Base-by-base conservation (phyloP, 1,139 yeast genomes). In the Debaryomyces coudertii region DNA sequence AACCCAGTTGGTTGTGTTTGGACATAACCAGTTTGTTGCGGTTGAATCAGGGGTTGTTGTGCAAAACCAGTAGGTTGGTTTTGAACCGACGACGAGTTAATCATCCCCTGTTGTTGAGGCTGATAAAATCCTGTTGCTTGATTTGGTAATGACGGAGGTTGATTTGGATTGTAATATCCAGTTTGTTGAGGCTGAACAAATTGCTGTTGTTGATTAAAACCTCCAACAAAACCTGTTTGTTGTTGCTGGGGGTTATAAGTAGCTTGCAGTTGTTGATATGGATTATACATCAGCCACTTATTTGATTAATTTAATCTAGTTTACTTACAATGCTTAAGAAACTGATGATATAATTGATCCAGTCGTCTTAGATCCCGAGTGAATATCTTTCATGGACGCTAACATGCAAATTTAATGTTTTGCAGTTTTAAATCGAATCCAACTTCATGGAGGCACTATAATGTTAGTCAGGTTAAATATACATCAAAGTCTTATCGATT, bases 1-100 rank as follows among this genome's bases (percentile, higher is more conserved):
- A 70, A 69, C 12, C 75, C 75, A 1, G 75, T 69, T n/a, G 68
- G 66, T 46, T 70, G 76, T 6, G 69, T 57, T 56, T 67, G 73
- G 47, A 69, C 58, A 48, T 59, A 66, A 1, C 72, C 73, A 4
- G 72, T 63, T 31, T 56, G 68, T 46, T 66, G 71, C 8, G 69
- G 60, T 46, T 60, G 69, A 22, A 55, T 47, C 49, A 49, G 55
- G 12, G 44, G 40, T 6, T 40, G 36, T 18, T 33, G 46, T 29
- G 44, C 53, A 33, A 47, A 55, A 1, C 63, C 65, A 5, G 61
- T 56, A 22, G 54, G 51, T 44, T 55, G 61, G 4, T 50, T 42
- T 42, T 48, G 55, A 18, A 47, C 55, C 35, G 47, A 50, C 46
- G 43, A 46, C 49, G 15, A 40, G 36, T 58, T 65, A n/a, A 4